Conservation (phyloP, 1,284 basidiomycete genomes). For the Volvariella volvacea region DNA sequence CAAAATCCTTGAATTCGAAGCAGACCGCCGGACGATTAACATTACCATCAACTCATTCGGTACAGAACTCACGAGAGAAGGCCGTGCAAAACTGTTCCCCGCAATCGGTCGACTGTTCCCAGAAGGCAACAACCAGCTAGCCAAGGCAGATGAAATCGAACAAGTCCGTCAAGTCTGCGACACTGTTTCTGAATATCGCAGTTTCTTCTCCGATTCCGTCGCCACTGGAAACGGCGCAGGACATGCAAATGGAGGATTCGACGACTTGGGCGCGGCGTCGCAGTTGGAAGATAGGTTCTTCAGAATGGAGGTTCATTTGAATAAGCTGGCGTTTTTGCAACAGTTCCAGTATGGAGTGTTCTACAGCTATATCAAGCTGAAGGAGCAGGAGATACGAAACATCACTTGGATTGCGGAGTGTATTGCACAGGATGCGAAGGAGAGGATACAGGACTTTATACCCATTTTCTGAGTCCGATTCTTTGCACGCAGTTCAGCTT, state of each 20-base stretch:
- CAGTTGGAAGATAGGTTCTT: conserved; percentile 96
- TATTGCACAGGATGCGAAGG: conserved; percentile 90
- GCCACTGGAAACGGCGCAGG: conserved; percentile 24
- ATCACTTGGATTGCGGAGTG: conserved; percentile 98
- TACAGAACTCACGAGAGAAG: conserved; percentile 92
- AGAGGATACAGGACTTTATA: conserved; percentile 91
- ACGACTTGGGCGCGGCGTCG: conserved; percentile 50
- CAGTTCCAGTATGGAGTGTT: conserved; percentile 94
- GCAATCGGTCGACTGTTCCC: conserved; percentile 92
- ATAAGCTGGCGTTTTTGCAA: conserved; percentile 91
- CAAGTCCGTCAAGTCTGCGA: conserved; percentile 89
- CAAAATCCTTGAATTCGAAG: conserved; percentile 90
- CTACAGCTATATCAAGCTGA: conserved; percentile 93
- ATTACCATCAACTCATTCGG: conserved; percentile 99
- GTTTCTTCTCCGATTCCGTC: conserved; percentile 74
- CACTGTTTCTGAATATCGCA: conserved; percentile 81
- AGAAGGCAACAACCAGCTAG: conserved; percentile 91
- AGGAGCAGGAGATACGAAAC: conserved; percentile 98
- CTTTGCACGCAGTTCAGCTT: no score
- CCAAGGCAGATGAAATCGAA: conserved; percentile 93
- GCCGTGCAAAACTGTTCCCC: conserved; percentile 94
- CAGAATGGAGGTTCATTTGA: conserved; percentile 87
- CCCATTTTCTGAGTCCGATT: conserved; percentile 58
- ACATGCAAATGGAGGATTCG: conserved; percentile 34
- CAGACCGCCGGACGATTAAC: conserved; percentile 94